These are phyloP conservation scores for Nematocida ausubeli DNA, from an alignment of 371 early-diverging fungal species.

Conservation along the genomic window DNA sequence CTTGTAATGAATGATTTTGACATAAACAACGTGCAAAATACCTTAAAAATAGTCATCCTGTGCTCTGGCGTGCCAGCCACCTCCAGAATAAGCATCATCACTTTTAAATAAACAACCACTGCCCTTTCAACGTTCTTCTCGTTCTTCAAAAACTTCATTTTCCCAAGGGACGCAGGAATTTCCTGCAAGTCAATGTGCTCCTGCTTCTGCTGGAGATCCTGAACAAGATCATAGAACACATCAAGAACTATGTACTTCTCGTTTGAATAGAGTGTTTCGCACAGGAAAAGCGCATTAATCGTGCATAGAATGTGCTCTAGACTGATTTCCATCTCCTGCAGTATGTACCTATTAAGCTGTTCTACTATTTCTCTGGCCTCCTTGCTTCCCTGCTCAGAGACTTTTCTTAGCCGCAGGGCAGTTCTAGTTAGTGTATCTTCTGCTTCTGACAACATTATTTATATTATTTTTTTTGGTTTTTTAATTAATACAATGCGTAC, in stretches of 20 bases:
- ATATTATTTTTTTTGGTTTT: neutral
- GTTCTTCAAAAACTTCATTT: conserved; percentile 49
- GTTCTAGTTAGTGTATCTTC: conserved; percentile 45
- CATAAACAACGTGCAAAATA: conserved; percentile 55
- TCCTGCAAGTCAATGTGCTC: conserved; percentile 24
- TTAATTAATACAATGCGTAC: neutral
- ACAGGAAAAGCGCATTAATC: conserved; percentile 28
- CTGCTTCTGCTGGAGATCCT: conserved; percentile 1
- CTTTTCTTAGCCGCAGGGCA: conserved; percentile 9
- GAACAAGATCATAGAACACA: conserved; percentile 30
- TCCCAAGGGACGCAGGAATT: conserved; percentile 5
- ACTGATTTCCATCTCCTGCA: conserved; percentile 28
- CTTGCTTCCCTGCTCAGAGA: conserved; percentile 12
- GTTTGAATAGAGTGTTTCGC: conserved; percentile 33
- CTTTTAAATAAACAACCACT: conserved; percentile 47
- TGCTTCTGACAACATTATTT: conserved; percentile 6
- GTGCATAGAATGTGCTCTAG: neutral
- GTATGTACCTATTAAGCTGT: neutral
- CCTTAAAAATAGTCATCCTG: conserved; percentile 35
- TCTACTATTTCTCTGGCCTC: conserved; percentile 40
- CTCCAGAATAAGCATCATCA: conserved; percentile 21
- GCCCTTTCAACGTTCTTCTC: conserved; percentile 53
- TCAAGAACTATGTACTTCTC: conserved; percentile 44
- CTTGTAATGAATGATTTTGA: conserved; percentile 50
- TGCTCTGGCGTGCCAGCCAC: conserved; percentile 31